phyloP scores from a whole-genome alignment of 2,329 filamentous ascomycete genomes.

The Colletotrichum sp. region DNA sequence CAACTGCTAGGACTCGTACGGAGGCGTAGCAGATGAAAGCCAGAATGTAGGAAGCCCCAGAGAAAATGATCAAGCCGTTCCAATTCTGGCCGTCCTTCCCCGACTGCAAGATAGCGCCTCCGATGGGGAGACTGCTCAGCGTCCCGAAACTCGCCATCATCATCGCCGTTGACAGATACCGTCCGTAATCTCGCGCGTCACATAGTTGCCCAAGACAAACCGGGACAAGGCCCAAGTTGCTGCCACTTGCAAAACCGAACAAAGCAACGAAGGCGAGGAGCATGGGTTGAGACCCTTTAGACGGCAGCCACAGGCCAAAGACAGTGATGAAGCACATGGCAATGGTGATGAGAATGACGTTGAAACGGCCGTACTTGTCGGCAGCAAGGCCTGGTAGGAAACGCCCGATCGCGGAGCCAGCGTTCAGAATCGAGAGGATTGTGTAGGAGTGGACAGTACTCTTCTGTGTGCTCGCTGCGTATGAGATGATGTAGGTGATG shows the following conservation, averaged over 20 bases:
- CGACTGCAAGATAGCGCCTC: conserved; percentile 34
- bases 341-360: conserved; percentile 76
- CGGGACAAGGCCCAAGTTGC: conserved; percentile 78
- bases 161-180: conserved; percentile 79
- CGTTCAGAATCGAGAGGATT: conserved; percentile 82
- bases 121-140: conserved; percentile 51
- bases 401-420: conserved; percentile 77
- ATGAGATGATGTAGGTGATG: conserved; percentile 77
- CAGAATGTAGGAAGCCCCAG: conserved; percentile 14
- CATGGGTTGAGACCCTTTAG: conserved; percentile 55
- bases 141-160: conserved; percentile 78
- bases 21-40: conserved; percentile 18
- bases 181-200: conserved; percentile 75
- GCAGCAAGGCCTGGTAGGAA: conserved; percentile 78
- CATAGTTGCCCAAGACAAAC: conserved; percentile 85
- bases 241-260: conserved; percentile 82
- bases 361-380: conserved; percentile 81
- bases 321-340: conserved; percentile 57
- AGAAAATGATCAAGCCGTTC: conserved; percentile 15
- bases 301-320: conserved; percentile 75
- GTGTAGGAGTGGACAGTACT: conserved; percentile 69
- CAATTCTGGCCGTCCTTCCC: conserved; percentile 5
- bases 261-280: conserved; percentile 72
- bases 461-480: conserved; percentile 68
- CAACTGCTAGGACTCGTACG: conserved; percentile 14